Base-by-base conservation (phyloP, 1,139 yeast species). In the Tardiomyces digboiensis region DNA sequence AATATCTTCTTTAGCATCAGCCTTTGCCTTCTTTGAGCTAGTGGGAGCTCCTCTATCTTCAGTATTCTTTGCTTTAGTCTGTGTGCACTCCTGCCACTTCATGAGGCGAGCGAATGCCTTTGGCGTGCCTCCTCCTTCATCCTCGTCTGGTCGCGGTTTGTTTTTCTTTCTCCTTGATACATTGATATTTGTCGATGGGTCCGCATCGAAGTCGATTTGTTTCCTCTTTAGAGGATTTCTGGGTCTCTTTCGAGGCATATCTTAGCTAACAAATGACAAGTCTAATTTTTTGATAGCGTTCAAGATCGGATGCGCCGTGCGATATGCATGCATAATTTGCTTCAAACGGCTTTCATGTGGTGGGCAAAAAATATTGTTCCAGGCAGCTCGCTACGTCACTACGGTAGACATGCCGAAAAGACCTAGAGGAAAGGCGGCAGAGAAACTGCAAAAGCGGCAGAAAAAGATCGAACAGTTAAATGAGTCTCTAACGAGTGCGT, bases 111-210 rank as follows among this genome's bases (percentile, higher is more conserved):
- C 46, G 44, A 61, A 62, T 16, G 52, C 52, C 23, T 60, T 57
- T 14, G 67, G 66, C 14, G 63, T 59, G 41, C 58, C 63, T 29
- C 61, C 66, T 5, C 49, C 55, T 10, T 47, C 49, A 12, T 53
- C 51, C 20, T 46, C 49, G 12, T 45, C 48, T 33, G 44, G 39
- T 42, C 44, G 21, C 37, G 44, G 39, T 33, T 49, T 44, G 13
- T 44, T 39, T n/a, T n/a, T n/a, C n/a, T n/a, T n/a, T 20, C 37
- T 19, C 33, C 40, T 42, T 37, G 23, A 22, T n/a, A n/a, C n/a
- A 36, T 53, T 52, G 29, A 55, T 50, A 19, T 46, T 33, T 29
- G 49, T 46, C 21, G 36, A 39, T 6, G 61, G 61, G 19, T 50
- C 60, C 29, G 51, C 47, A 39, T 57, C 60, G 41, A 46, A 53